phyloP scores from a whole-genome alignment of 2,329 filamentous ascomycete species.

The Neofusicoccum kwambonambiense region DNA sequence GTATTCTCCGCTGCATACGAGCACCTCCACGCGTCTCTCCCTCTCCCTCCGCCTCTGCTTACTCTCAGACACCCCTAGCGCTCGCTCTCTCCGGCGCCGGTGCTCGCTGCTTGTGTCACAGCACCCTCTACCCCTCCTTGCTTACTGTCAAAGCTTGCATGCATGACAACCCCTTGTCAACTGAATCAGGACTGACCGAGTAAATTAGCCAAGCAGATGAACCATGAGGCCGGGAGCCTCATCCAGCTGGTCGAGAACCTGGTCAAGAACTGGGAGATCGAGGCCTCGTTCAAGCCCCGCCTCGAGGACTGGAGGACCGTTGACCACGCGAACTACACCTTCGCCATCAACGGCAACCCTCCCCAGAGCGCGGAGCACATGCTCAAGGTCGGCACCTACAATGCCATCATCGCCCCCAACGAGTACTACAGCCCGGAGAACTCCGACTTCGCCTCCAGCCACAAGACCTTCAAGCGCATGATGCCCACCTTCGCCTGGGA shows the following conservation, averaged over 20 bases:
- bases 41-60: slow-evolving; percentile 2
- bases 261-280: slow-evolving; percentile 72
- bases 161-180: slow-evolving; percentile 13
- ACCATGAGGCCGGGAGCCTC: slow-evolving; percentile 57
- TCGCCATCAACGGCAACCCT: slow-evolving; percentile 62
- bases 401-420: slow-evolving; percentile 63
- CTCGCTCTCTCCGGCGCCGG: not conserved
- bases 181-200: slow-evolving; percentile 14
- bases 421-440: slow-evolving; percentile 63
- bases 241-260: slow-evolving; percentile 65
- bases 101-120: not conserved
- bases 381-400: slow-evolving; percentile 68
- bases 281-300: slow-evolving; percentile 65
- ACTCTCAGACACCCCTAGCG: not conserved
- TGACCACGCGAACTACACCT: slow-evolving; percentile 58
- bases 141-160: slow-evolving; percentile 9
- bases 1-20: slow-evolving; percentile 8
- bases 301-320: slow-evolving; percentile 66
- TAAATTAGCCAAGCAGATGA: slow-evolving; percentile 54
- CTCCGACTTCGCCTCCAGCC: slow-evolving; percentile 62
- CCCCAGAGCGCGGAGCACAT: slow-evolving; percentile 61
- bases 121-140: not conserved
- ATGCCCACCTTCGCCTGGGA: slow-evolving; percentile 73
- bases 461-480: slow-evolving; percentile 72
- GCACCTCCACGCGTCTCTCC: not conserved